These are phyloP conservation scores for Cladophialophora immunda DNA, from an alignment of 2,329 filamentous ascomycete species.

Conservation along the genomic window DNA sequence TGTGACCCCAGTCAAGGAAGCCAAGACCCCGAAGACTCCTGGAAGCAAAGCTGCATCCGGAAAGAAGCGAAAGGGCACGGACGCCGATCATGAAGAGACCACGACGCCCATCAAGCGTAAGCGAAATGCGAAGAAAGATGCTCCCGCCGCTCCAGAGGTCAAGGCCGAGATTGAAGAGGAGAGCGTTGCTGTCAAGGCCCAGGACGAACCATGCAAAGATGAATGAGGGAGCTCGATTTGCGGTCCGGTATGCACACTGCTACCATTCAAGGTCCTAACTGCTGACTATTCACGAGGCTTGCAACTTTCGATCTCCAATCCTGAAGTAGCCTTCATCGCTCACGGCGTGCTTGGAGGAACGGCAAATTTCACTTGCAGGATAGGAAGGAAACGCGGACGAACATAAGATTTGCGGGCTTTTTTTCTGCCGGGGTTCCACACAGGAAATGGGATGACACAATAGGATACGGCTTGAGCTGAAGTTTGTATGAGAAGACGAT, in stretches of 20 bases:
- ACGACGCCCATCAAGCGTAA: slow-evolving; percentile 11
- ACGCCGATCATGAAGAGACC: slow-evolving; percentile 18
- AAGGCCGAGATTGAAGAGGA: slow-evolving; percentile 14
- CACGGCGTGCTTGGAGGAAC: not conserved
- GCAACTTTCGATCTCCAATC: not conserved
- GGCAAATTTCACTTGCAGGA: not conserved
- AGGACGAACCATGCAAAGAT: not conserved
- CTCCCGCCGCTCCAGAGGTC: slow-evolving; percentile 5
- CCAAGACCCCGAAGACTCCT: slow-evolving; percentile 18
- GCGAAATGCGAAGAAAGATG: slow-evolving; percentile 19
- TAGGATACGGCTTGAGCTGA: slow-evolving; percentile 4
- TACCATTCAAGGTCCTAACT: not conserved
- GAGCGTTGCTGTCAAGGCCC: not conserved
- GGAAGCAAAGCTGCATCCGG: slow-evolving; percentile 14
- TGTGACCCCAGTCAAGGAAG: slow-evolving; percentile 8
- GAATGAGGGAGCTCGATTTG: not conserved
- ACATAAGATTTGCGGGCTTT: not conserved
- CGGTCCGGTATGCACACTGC: not conserved
- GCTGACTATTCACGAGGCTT: not conserved
- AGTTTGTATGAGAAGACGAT: not conserved
- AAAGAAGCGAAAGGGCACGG: slow-evolving; percentile 27
- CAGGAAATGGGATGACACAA: not conserved
- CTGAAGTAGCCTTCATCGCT: not conserved
- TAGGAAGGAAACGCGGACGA: not conserved
- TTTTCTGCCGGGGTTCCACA: not conserved